Evolutionary conservation across 2,329 filamentous ascomycete species (phyloP), one percentile per base, ranked within the genome.

Genomic region (Bipolaris bicolor): DNA sequence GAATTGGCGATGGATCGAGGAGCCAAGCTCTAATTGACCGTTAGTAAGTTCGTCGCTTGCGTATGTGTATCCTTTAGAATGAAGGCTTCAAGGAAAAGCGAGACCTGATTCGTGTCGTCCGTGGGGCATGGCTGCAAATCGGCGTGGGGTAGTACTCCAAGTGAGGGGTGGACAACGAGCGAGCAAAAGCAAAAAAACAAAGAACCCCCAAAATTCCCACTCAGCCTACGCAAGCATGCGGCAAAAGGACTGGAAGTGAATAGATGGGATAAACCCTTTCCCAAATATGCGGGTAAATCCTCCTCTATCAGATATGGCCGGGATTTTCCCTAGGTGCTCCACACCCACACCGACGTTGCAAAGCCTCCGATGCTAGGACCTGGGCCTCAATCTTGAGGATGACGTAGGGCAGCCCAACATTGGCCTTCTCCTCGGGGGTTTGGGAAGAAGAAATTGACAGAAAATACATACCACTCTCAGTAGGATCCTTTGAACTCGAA

Each of bases 1-100:
- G 81, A 97, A 97, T 75, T 96, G 90, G 62, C 89, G 86, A 78
- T 97, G 93, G 72, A 92, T 90, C 76, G 90, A 89, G 70, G 92
- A 96, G 71, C 85, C 87, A 65, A 88, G 83, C 81, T 97, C 92
- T 96, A 50, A 50, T 24, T 9, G 26, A 3, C 4, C 22, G 54
- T 57, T 5, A 57, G 54, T 15, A 37, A 15, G 26, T 6, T 18
- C 20, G 20, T 24, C 22, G 18, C 34, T 18, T 15, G 7, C 20
- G 18, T 29, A n/a, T 11, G 5, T 7, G n/a, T 13, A 10, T 18
- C 2, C 15, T 15, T 45, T 15, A 10, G 26, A n/a, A 22, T 26
- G 18, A 9, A 24, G 36, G 18, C 29, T 31, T 31, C 29, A 31
- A 45, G 15, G 10, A 36, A 46, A 16, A 26, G 31, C 46, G n/a